A percentile compares a stretch with the other conserved stretches of the same genome.
phyloP scores from a whole-genome alignment of 257 asterid species.

The Plantago major region DNA sequence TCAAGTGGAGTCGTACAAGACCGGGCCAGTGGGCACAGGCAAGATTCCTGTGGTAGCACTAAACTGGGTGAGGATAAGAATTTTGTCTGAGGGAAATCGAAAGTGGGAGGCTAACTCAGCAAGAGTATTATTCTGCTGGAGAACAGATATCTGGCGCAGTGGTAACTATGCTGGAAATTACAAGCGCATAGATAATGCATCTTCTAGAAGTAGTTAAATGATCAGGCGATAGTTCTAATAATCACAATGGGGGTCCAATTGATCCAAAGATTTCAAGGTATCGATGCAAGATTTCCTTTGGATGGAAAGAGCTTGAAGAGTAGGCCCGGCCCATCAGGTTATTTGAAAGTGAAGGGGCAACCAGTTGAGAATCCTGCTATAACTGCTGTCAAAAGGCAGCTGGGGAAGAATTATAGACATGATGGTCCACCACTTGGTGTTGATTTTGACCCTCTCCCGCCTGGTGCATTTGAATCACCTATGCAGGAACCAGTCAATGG shows the following conservation, averaged over 20 bases:
- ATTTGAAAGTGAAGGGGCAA: conserved; percentile 80
- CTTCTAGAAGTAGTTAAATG: conserved; percentile 80
- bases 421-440: conserved; percentile 93
- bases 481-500: conserved; percentile 41
- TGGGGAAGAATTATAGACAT: conserved; percentile 63
- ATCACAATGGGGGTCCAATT: conserved; percentile 35
- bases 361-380: conserved; percentile 65
- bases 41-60: conserved; percentile 98
- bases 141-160: conserved; percentile 44
- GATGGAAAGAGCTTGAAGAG: conserved; percentile 42
- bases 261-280: conserved; percentile 42
- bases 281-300: conserved; percentile 34
- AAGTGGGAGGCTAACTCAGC: conserved; percentile 51
- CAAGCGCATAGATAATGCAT: conserved; percentile 42
- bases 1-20: conserved; percentile 79
- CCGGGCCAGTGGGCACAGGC: conserved; percentile 79
- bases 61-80: conserved; percentile 56
- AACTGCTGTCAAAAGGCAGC: conserved; percentile 83
- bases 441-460: conserved; percentile 82
- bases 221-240: conserved; percentile 35
- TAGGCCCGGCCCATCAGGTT: conserved; percentile 87
- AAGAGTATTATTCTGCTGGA: conserved; percentile 43
- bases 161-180: conserved; percentile 38
- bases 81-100: conserved; percentile 65
- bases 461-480: conserved; percentile 67